phyloP scores from a whole-genome alignment of 371 early-diverging fungal species.

The Mucor ambiguus region DNA sequence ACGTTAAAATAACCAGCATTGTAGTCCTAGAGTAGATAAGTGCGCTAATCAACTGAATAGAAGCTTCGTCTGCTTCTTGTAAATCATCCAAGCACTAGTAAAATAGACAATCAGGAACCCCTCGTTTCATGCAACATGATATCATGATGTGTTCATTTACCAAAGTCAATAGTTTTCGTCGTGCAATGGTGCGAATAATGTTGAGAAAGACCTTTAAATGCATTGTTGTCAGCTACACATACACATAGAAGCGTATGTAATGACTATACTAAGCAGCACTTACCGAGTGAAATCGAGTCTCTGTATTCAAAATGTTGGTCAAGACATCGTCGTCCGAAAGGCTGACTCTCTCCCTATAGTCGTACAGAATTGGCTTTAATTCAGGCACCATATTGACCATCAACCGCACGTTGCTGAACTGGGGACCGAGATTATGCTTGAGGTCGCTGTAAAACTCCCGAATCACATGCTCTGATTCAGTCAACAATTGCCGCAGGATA shows the following conservation, averaged over 20 bases:
- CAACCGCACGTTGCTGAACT: constrained; percentile 40
- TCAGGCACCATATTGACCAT: constrained; percentile 51
- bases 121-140: background rate
- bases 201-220: constrained; percentile 36
- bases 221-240: background rate
- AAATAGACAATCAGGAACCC: background rate
- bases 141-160: constrained; percentile 20
- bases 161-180: constrained; percentile 43
- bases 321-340: constrained; percentile 32
- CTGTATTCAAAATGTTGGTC: constrained; percentile 31
- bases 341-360: constrained; percentile 23
- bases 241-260: no score
- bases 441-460: constrained; percentile 40
- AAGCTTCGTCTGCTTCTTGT: constrained; percentile 53
- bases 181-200: constrained; percentile 43
- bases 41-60: constrained; percentile 40
- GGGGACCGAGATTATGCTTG: constrained; percentile 42
- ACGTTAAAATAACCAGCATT: constrained; percentile 47
- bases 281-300: constrained; percentile 47
- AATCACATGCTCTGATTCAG: constrained; percentile 47
- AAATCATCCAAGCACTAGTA: constrained; percentile 51
- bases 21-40: constrained; percentile 35
- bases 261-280: no score
- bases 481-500: constrained; percentile 42
- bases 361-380: constrained; percentile 38